Base-by-base conservation (phyloP, 345 rosid species). In the Eucalyptus guilfoylei region DNA sequence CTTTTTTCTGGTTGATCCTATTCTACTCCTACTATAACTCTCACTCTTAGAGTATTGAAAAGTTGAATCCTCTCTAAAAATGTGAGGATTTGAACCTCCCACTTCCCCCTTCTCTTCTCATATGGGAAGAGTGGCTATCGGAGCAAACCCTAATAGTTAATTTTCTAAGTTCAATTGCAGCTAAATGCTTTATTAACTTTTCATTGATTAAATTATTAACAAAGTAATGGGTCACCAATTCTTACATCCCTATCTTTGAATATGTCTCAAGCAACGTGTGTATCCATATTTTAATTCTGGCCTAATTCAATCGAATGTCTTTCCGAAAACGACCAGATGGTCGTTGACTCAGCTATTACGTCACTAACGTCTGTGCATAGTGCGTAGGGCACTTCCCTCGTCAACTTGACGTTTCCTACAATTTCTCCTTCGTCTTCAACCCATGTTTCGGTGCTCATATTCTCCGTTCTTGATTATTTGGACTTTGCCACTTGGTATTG, bases 71-170 rank as follows among this genome's bases (percentile, higher is more conserved):
- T 19, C 0, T 52, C 1, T 52, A 52, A 52, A 52, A 19, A 21
- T 52, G 0, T 48, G 15, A 48, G 15, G 5, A 52, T 52, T 52
- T 11, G 11, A 52, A 52, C 9, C 4, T 52, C 1, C 2, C 24
- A 52, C 0, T 0, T 19, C 23, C 9, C 6, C 2, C 2, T 8
- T 19, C 0, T 52, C 10, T 52, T 52, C 9, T 52, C 24, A 52
- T 0, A 4, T 19, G 24, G 10, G 0, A 52, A 52, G 0, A 1
- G 2, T 52, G 11, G 9, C 10, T 0, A 52, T 52, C 3, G 5
- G 0, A 52, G 5, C 2, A 52, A 52, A 8, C 13, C 2, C 13
- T 55, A 4, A 9, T 4, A 23, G 3, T 55, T 55, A 55, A 55
- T 55, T 55, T 55, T 4, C 40, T 17, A 32, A 67, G 19, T 19